These are phyloP conservation scores for Diaporthe helianthi DNA, from an alignment of 2,329 filamentous ascomycete species.

Conservation along the genomic window DNA sequence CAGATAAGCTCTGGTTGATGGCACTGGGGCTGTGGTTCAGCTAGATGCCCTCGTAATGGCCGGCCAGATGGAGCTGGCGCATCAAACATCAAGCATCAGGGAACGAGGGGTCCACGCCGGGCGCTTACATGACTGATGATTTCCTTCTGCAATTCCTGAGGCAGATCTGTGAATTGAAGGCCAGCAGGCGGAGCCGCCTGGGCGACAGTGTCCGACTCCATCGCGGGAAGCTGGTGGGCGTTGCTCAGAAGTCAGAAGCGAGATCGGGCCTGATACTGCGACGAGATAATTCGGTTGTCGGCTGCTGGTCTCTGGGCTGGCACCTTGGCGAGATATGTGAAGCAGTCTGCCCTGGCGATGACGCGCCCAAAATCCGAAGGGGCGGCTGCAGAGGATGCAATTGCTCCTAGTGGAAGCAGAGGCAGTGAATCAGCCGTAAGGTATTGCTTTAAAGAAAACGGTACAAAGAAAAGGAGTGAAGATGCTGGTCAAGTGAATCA, in stretches of 20 bases:
- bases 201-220: slow-evolving; percentile 29
- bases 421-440: not conserved
- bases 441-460: not conserved
- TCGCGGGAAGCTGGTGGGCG: not conserved
- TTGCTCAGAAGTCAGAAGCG: slow-evolving; percentile 1
- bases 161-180: slow-evolving; percentile 51
- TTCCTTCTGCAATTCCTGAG: slow-evolving; percentile 56
- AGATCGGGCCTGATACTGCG: not conserved
- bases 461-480: slow-evolving; percentile 25
- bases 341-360: not conserved
- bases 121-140: slow-evolving; percentile 55
- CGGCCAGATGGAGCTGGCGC: slow-evolving; percentile 1
- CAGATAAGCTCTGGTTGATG: slow-evolving; percentile 60
- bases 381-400: slow-evolving; percentile 4
- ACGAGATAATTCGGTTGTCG: slow-evolving; percentile 12
- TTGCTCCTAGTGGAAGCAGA: not conserved
- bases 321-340: slow-evolving; percentile 10
- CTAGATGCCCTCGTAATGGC: not conserved
- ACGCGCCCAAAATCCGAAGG: not conserved
- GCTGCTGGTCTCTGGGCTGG: not conserved
- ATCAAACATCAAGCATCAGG: not conserved
- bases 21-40: slow-evolving; percentile 49
- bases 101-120: not conserved
- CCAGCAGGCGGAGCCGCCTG: slow-evolving; percentile 32
- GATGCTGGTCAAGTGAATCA: slow-evolving; percentile 8